Conservation (phyloP, 768 basidiomycete species). For the Lenzites betulinus region DNA sequence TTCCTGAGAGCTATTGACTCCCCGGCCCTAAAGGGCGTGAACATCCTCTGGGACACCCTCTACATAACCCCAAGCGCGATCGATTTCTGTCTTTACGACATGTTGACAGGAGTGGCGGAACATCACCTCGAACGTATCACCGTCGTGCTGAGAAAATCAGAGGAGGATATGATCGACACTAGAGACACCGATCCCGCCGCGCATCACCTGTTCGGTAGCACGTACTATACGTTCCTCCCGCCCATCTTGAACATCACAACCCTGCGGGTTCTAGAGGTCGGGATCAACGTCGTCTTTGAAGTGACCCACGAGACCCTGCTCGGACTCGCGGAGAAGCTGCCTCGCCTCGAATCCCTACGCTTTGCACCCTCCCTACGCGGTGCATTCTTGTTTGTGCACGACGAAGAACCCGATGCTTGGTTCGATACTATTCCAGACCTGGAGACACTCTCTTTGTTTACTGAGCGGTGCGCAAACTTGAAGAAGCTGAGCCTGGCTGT, state of each 20-base stretch:
- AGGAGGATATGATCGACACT: neutral
- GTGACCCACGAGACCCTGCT: neutral
- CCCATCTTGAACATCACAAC: too few relatives aligned
- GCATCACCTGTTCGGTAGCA: neutral
- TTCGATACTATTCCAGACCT: neutral
- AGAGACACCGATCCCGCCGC: neutral
- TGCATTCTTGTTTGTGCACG: neutral
- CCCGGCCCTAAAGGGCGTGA: neutral
- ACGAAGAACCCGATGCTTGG: neutral
- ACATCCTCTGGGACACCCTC: neutral
- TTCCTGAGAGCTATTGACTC: neutral
- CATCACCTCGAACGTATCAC: neutral
- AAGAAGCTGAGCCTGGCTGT: neutral
- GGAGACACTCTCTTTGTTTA: neutral
- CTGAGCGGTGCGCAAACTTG: neutral
- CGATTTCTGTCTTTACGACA: too few relatives aligned
- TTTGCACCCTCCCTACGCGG: neutral
- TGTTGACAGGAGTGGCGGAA: neutral
- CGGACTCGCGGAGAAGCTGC: neutral
- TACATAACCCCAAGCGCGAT: neutral
- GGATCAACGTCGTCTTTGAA: neutral
- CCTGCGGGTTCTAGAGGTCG: neutral
- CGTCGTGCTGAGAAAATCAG: neutral
- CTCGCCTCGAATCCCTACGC: neutral
- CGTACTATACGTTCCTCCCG: neutral